phyloP scores from a whole-genome alignment of 2,329 filamentous ascomycete genomes.

The Scedosporium minutisporum region DNA sequence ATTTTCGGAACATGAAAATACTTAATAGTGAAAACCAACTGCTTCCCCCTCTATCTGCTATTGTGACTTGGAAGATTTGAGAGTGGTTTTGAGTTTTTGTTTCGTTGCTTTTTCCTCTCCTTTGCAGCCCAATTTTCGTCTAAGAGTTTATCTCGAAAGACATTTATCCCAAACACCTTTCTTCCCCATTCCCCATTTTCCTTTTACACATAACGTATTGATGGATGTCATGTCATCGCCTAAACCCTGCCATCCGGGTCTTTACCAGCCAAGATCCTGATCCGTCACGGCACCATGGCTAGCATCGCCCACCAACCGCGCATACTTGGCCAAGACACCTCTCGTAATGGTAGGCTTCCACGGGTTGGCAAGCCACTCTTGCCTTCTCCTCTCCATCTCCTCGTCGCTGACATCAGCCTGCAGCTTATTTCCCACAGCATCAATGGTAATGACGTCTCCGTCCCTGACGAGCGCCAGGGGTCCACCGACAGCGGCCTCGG shows the following conservation, averaged over 20 bases:
- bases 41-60: no score
- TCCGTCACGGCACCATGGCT: constrained; percentile 88
- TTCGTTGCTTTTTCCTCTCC: background rate
- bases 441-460: constrained; percentile 78
- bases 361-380: constrained; percentile 50
- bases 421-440: constrained; percentile 73
- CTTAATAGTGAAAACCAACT: no score
- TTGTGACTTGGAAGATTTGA: no score
- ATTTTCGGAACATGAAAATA: no score
- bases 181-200: background rate
- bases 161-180: background rate
- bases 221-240: background rate
- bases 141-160: background rate
- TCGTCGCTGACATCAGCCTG: constrained; percentile 54
- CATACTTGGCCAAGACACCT: constrained; percentile 85
- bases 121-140: background rate
- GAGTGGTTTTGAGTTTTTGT: no score
- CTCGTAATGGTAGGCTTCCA: constrained; percentile 66
- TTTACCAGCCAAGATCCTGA: constrained; percentile 16
- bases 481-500: constrained; percentile 80
- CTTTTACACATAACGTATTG: background rate
- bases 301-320: constrained; percentile 76
- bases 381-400: constrained; percentile 56
- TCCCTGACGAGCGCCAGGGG: constrained; percentile 75
- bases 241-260: background rate